Evolutionary conservation across 441 rosid species (phyloP).

Genomic region (Bruguiera hainesii): DNA sequence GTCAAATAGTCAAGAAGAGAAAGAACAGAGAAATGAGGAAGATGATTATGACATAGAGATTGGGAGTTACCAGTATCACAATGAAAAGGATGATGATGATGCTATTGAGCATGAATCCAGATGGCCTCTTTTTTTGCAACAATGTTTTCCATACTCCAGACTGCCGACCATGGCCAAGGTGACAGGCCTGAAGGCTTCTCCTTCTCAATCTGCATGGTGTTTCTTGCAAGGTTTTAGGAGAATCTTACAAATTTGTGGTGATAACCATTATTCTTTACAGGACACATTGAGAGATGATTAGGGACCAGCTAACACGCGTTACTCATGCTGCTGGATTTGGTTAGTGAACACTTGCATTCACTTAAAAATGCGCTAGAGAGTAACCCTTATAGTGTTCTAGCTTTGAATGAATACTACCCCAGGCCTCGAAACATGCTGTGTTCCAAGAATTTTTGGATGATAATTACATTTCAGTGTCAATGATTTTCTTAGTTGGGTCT

Average conservation of each 20-base stretch:
- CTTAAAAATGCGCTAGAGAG: neutral
- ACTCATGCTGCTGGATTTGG: neutral
- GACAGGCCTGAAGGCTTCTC: constrained; percentile 18
- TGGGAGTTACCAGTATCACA: constrained; percentile 9
- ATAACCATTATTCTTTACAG: constrained; percentile 22
- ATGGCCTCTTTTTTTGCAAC: constrained; percentile 28
- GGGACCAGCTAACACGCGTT: neutral
- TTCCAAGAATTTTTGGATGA: neutral
- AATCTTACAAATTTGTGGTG: constrained; percentile 37
- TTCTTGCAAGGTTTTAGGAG: constrained; percentile 34
- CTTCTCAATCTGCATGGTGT: constrained; percentile 24
- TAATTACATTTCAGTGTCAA: neutral
- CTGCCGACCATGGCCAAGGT: constrained; percentile 25
- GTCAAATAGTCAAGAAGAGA: constrained; percentile 23
- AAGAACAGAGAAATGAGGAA: constrained; percentile 26
- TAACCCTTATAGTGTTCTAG: neutral
- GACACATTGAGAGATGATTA: constrained; percentile 27
- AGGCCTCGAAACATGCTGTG: neutral
- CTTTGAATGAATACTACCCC: neutral
- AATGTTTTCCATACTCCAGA: constrained; percentile 40
- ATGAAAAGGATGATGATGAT: constrained; percentile 12
- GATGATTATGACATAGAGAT: constrained; percentile 33
- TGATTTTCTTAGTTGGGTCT: neutral
- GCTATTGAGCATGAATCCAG: constrained; percentile 12
- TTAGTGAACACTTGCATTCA: neutral